Base-by-base conservation (phyloP, 805 yeast species). In the Ogataea pini region DNA sequence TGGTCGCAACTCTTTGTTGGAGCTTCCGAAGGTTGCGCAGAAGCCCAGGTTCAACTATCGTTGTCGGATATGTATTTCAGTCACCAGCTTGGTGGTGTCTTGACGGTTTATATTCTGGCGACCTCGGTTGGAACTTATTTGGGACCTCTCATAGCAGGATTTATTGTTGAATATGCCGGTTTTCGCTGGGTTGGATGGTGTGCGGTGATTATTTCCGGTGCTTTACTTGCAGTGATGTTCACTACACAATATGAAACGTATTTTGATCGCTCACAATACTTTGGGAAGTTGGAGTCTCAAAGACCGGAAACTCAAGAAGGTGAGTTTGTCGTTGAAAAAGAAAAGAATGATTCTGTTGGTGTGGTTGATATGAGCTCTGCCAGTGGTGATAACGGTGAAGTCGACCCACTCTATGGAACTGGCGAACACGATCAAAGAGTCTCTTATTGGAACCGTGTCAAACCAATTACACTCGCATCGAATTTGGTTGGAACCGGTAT, bases 1-100 rank as follows among this genome's bases (percentile, higher is more conserved):
- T 83, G 89, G 89, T 83, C 88, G 1, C 92, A 86, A 64, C 65
- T 86, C 36, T 85, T 86, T 64, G 88, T 85, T 17, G 94, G 94
- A n/a, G 82, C 85, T 16, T 75, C 85, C 32, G 96, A 87, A 63
- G 80, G 88, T 3, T 82, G 89, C 62, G 86, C 88, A 10, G 88
- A 83, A 61, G 86, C 88, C 22, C 83, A 80, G 49, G 87, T 80
- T 51, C 90, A 75, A 70, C 76, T 79, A 58, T 83, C 82, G 39
- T 74, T 77, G 57, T 78, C 89, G 2, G 96, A 89, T 62, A 77
- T 86, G 62, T 88, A 80, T 62, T 88, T 76, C 67, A 85, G 82
- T 54, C 96, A 88, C 64, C 90, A 87, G 61, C 71, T 87, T 19
- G 89, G 91, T 44, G 72, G 83, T 24, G 81, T 80, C 10, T 74